Evolutionary conservation across 2,329 filamentous ascomycete genomes (phyloP).

Genomic region (Phoma sp.): DNA sequence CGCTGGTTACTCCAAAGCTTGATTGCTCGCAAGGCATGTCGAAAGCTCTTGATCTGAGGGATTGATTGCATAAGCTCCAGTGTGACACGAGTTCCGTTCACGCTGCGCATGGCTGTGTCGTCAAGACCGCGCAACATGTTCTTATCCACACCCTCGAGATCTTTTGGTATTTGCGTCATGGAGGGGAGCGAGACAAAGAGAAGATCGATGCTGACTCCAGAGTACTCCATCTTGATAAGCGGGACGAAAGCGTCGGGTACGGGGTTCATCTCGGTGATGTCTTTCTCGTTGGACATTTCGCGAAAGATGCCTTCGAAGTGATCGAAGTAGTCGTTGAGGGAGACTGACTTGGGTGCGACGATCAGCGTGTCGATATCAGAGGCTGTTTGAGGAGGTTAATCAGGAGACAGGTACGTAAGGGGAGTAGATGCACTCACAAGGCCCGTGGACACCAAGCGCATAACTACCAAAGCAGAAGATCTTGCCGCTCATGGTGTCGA

Average conservation of each 20-base stretch:
- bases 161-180: constrained; percentile 55
- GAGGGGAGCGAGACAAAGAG: constrained; percentile 64
- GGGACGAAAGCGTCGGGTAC: constrained; percentile 93
- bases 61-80: constrained; percentile 90
- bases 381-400: constrained; percentile 57
- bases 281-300: constrained; percentile 76
- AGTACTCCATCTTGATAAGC: constrained; percentile 95
- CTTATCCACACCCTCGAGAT: constrained; percentile 81
- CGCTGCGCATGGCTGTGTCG: constrained; percentile 83
- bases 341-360: constrained; percentile 87
- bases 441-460: constrained; percentile 90
- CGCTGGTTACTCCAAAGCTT: constrained; percentile 96
- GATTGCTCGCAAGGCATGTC: constrained; percentile 86
- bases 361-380: constrained; percentile 98
- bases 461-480: constrained; percentile 98
- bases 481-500: constrained; percentile 86
- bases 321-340: constrained; percentile 89
- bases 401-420: background rate
- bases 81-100: constrained; percentile 94
- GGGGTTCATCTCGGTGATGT: constrained; percentile 82
- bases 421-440: constrained; percentile 56
- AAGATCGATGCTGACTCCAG: constrained; percentile 91
- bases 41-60: constrained; percentile 88
- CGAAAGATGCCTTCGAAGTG: constrained; percentile 83
- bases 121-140: constrained; percentile 84